phyloP scores from a whole-genome alignment of 202 grass and related monocot species.

The Carex arenaria region DNA sequence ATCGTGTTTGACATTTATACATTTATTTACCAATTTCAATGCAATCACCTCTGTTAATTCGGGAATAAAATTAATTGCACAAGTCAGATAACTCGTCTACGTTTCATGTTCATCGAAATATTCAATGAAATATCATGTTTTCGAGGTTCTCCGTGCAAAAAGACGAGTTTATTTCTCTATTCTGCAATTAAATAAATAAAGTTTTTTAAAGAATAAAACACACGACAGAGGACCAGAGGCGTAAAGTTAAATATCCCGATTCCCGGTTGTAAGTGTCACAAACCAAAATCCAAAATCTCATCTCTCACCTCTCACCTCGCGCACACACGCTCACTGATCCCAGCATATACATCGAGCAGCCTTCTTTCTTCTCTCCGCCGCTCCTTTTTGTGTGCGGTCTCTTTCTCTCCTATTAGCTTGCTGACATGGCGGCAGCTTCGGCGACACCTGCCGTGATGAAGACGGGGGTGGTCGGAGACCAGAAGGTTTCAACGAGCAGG shows the following conservation, averaged over 20 bases:
- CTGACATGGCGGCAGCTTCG: constrained; percentile 18
- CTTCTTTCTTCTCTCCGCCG: background rate
- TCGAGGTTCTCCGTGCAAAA: background rate
- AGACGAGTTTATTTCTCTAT: background rate
- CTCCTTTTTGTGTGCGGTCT: background rate
- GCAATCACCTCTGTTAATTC: too few relatives aligned
- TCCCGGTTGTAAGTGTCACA: background rate
- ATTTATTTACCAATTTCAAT: too few relatives aligned
- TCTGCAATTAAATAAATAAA: background rate
- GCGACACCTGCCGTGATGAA: background rate
- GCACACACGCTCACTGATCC: constrained; percentile 17
- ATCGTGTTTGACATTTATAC: too few relatives aligned
- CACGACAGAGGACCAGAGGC: background rate
- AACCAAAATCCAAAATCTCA: constrained; percentile 8
- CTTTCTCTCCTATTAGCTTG: background rate
- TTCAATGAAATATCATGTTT: background rate
- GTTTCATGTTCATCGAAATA: too few relatives aligned
- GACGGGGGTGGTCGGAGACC: constrained; percentile 1
- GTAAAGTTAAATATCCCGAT: background rate
- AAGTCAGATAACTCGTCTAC: too few relatives aligned
- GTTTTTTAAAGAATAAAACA: background rate
- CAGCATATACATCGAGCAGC: background rate
- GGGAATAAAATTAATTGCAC: too few relatives aligned
- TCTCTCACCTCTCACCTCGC: background rate
- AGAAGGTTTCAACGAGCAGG: background rate